Evolutionary conservation across 495 filamentous ascomycete species (phyloP).

Genomic region (Oidiodendron maius): DNA sequence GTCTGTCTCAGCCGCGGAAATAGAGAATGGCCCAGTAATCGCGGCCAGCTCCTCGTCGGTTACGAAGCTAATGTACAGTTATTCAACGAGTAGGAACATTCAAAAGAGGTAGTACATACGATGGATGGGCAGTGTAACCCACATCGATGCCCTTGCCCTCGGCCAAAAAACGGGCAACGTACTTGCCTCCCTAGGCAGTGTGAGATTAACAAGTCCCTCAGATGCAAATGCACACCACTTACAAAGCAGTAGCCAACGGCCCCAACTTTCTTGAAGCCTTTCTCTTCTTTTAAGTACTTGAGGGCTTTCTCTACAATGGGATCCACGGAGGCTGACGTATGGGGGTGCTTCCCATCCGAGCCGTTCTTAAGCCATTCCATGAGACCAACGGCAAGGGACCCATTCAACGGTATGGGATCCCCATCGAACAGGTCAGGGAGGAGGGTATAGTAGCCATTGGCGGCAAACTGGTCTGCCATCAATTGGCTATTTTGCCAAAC

Average conservation of each 20-base stretch:
- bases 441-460: slow-evolving; percentile 71
- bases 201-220: too few relatives aligned
- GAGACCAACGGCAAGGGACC: slow-evolving; percentile 51
- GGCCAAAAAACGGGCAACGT: slow-evolving; percentile 13
- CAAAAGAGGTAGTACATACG: too few relatives aligned
- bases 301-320: slow-evolving; percentile 41
- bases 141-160: slow-evolving; percentile 40
- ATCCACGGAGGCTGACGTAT: slow-evolving; percentile 51
- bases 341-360: slow-evolving; percentile 44
- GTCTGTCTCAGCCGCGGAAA: slow-evolving; percentile 77
- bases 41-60: slow-evolving; percentile 68
- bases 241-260: slow-evolving; percentile 73
- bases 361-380: slow-evolving; percentile 52
- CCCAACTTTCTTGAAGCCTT: slow-evolving; percentile 60
- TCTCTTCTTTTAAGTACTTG: slow-evolving; percentile 38
- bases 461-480: slow-evolving; percentile 76
- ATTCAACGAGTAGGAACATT: too few relatives aligned
- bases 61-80: slow-evolving; percentile 55
- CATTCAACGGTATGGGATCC: slow-evolving; percentile 55
- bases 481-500: slow-evolving; percentile 74
- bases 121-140: slow-evolving; percentile 72
- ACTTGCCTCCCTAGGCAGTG: slow-evolving; percentile 56
- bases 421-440: slow-evolving; percentile 76
- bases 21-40: slow-evolving; percentile 66
- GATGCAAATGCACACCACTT: too few relatives aligned